Evolutionary conservation across 2,329 filamentous ascomycete species (phyloP), one percentile per base, ranked within the genome.

Genomic region (Rhynchosporium secalis): DNA sequence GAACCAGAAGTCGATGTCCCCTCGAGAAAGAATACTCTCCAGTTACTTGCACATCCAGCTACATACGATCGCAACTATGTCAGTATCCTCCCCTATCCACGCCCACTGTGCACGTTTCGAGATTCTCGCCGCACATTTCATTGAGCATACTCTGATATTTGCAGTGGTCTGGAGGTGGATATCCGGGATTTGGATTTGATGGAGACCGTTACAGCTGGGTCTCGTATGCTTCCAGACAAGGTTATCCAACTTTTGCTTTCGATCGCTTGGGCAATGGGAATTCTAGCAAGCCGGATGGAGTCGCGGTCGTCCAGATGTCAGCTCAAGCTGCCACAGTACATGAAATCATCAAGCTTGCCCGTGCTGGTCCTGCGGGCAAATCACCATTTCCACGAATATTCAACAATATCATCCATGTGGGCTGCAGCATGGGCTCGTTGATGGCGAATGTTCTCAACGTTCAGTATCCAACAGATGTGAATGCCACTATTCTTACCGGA

Each of bases 291-390:
- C 70, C 72, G 20, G 68, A 73, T 62, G 63, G 64, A 3, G 59
- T 68, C 29, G 31, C 62, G 10, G 63, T 66, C 2, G 72, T 72
- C 3, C 70, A 72, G 59, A 62, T 57, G 15, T 64, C 66, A 12
- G 58, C 68, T n/a, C 66, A 73, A 36, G 62, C 70, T 45, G 72
- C 69, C 29, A 66, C 66, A 13, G 41, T 68, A 12, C 68, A 72
- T 56, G 58, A 66, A 38, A 62, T 72, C 15, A 63, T 71, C 51
- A 46, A 59, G 26, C 48, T 61, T 20, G 60, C 60, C n/a, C 48
- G 49, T 31, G 43, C 20, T 31, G 62, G 59, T 28, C 36, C 43
- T 26, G 51, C 40, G 12, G 47, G 47, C 36, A 40, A 29, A 7
- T 59, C 57, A n/a, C 65, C 62, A 13, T 66, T 63, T 49, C 65